Conservation (phyloP, 208 protist species). For the Acanthamoeba royreba region DNA sequence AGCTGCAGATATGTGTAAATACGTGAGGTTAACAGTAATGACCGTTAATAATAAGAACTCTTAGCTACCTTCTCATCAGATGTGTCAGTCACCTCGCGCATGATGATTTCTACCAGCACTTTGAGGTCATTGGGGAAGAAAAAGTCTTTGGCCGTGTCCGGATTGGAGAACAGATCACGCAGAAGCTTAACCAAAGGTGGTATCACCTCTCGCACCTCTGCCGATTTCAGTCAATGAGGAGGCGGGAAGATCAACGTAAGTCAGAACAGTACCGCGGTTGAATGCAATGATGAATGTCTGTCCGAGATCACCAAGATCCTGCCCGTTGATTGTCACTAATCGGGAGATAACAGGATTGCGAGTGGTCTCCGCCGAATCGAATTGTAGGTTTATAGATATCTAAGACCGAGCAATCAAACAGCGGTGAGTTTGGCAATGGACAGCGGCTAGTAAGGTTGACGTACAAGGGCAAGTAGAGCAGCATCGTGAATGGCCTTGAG, state of each 20-base stretch:
- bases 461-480: neutral
- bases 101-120: conserved; percentile 11
- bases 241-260: neutral
- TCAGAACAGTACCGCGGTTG: neutral
- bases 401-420: neutral
- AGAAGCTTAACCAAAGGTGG: neutral
- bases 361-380: neutral
- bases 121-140: conserved; percentile 6
- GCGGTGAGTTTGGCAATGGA: neutral
- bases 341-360: neutral
- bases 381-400: neutral
- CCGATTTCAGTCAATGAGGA: too few relatives aligned
- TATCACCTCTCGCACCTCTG: conserved; percentile 10
- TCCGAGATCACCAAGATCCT: neutral
- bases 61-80: neutral
- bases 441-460: too few relatives aligned
- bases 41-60: neutral
- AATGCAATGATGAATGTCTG: neutral
- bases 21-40: neutral
- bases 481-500: neutral
- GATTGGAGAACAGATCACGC: neutral
- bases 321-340: neutral
- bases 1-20: too few relatives aligned
- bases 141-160: neutral
- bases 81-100: neutral